Conservation (phyloP, 2,329 filamentous ascomycete genomes). For the Capronia americana region DNA sequence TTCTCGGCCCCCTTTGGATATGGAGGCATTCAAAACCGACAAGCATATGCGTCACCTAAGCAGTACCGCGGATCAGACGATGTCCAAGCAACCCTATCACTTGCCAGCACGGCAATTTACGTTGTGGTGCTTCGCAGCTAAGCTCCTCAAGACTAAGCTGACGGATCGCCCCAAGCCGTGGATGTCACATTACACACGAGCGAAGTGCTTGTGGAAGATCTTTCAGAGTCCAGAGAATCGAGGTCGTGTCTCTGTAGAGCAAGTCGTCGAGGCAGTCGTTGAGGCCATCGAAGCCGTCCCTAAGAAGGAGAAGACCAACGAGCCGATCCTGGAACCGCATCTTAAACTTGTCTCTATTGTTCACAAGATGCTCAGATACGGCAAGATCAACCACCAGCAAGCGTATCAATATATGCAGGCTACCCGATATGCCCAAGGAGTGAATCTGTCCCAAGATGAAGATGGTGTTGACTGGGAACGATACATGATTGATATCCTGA, state of each 20-base stretch:
- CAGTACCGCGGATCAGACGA: conserved; percentile 57
- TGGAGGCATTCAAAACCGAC: conserved; percentile 69
- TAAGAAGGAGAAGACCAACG: conserved; percentile 64
- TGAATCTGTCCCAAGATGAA: conserved; percentile 56
- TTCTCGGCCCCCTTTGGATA: conserved; percentile 69
- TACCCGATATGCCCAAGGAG: conserved; percentile 62
- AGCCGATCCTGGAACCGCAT: conserved; percentile 87
- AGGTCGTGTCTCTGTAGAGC: conserved; percentile 46
- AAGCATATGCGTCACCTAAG: conserved; percentile 69
- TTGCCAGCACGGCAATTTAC: conserved; percentile 62
- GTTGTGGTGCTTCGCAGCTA: conserved; percentile 69
- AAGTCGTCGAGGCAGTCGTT: conserved; percentile 63
- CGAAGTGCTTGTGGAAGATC: conserved; percentile 77
- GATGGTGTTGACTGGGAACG: conserved; percentile 61
- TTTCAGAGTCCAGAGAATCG: conserved; percentile 54
- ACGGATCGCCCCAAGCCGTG: conserved; percentile 66
- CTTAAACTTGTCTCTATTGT: conserved; percentile 86
- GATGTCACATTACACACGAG: conserved; percentile 72
- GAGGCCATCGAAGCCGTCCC: conserved; percentile 68
- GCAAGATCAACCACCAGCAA: conserved; percentile 53
- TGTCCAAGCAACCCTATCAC: conserved; percentile 64
- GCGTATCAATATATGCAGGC: conserved; percentile 59
- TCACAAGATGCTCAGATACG: conserved; percentile 74
- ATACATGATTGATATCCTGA: conserved; percentile 67
- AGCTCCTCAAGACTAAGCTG: conserved; percentile 66